Base-by-base conservation (phyloP, 139 green algal species). In the Chlamydomonas sp. region DNA sequence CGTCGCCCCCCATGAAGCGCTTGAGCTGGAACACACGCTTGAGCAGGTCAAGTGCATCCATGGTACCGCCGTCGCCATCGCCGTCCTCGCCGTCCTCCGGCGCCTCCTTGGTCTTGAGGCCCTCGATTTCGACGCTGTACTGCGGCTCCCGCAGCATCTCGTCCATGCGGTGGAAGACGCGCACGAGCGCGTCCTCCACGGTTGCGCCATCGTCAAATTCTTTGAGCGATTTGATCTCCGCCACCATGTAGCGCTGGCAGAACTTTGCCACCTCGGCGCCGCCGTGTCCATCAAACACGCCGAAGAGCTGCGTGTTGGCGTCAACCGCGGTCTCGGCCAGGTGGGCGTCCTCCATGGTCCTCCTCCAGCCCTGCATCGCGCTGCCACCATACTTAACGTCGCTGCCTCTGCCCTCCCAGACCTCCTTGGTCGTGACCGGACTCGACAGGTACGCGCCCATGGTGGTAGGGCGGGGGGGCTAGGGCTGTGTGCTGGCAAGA, bases 251-350 rank as follows among this genome's bases (percentile, higher is more conserved):
- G 30, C 80, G 80, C 35, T 89, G 78, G 69, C 88, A 95, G 61
- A 96, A 96, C 48, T 88, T 87, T 1, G 90, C 90, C 1, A 97
- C 91, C 78, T 97, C 91, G 0, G 74, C 75, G 31, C 89, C 89
- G 2, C 89, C 91, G 74, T 93, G 87, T 0, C 90, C 90, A 67
- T 97, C 91, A 64, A 97, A 96, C 1, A 97, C 88, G 4, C 86
- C 91, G 70, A 96, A 97, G 1, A 96, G 57, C 6, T 70, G 43
- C 0, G 67, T 54, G 36, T 76, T 74, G 20, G 69, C 39, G 0
- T 63, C 59, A 3, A 89, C 1, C 36, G 78, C 48, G 16, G 72
- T 63, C 58, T 77, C 66, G 3, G 84, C 82, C 1, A 94, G 79
- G 70, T 94, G 88, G 2, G 86, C 84, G 71, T 94, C 88, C 73